Conservation (phyloP, 2,329 filamentous ascomycete genomes). For the Paramyrothecium sp. region DNA sequence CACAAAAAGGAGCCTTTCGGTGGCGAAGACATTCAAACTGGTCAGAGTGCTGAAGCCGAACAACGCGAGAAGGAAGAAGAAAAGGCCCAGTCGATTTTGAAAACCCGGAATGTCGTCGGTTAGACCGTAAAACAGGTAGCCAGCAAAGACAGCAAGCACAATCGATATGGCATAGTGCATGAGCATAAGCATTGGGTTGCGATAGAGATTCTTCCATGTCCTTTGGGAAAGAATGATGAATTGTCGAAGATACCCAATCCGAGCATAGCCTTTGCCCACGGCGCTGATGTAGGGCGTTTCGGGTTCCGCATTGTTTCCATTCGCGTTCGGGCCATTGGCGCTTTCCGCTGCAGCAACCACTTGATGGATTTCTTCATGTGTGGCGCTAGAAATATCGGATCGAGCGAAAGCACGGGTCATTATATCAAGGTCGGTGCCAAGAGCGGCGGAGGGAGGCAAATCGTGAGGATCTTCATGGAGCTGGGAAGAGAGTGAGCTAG, state of each 20-base stretch:
- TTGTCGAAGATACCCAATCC: slow-evolving; percentile 76
- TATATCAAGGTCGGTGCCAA: slow-evolving; percentile 76
- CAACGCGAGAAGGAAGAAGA: slow-evolving; percentile 94
- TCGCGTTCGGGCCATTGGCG: slow-evolving; percentile 63
- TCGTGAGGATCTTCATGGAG: slow-evolving; percentile 70
- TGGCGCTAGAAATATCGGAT: slow-evolving; percentile 73
- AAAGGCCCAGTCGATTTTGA: slow-evolving; percentile 93
- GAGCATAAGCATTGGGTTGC: slow-evolving; percentile 97
- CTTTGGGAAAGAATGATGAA: slow-evolving; percentile 86
- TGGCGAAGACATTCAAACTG: slow-evolving; percentile 87
- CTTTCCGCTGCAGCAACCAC: slow-evolving; percentile 63
- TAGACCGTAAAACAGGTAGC: slow-evolving; percentile 93
- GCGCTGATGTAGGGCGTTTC: slow-evolving; percentile 53
- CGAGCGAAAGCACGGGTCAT: slow-evolving; percentile 73
- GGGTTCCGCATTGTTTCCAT: slow-evolving; percentile 45
- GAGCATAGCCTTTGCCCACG: slow-evolving; percentile 77
- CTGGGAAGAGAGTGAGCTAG: slow-evolving; percentile 49
- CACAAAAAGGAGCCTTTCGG: slow-evolving; percentile 86
- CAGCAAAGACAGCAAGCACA: slow-evolving; percentile 86
- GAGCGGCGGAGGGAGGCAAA: slow-evolving; percentile 56
- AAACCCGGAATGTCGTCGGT: slow-evolving; percentile 97
- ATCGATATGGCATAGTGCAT: slow-evolving; percentile 98
- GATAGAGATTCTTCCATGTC: slow-evolving; percentile 96
- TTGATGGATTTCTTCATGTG: slow-evolving; percentile 75
- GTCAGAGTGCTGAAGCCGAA: slow-evolving; percentile 97